phyloP scores from a whole-genome alignment of 495 filamentous ascomycete genomes.

The Penicillium turbatum region DNA sequence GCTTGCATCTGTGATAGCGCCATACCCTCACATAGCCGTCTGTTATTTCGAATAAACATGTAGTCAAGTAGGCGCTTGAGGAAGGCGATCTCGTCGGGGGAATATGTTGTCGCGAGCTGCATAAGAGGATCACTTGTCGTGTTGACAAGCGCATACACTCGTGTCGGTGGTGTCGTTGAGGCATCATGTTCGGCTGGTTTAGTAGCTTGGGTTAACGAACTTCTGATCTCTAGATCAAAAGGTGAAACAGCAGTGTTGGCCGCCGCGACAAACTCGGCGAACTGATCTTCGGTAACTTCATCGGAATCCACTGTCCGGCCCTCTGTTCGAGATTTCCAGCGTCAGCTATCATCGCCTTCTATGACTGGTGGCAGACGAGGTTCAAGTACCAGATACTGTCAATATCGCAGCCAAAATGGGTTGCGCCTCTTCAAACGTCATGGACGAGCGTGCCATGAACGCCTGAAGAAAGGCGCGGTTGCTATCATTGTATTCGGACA shows the following conservation, averaged over 20 bases:
- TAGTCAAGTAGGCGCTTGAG: conserved; percentile 82
- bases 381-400: conserved; percentile 44
- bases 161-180: conserved; percentile 21
- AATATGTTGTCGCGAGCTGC: conserved; percentile 78
- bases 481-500: conserved; percentile 52
- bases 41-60: conserved; percentile 90
- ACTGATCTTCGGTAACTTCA: conserved; percentile 63
- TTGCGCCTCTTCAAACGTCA: conserved; percentile 71
- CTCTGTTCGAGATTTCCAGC: conserved; percentile 25
- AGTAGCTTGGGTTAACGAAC: conserved; percentile 56
- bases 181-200: conserved; percentile 12
- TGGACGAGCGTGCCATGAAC: conserved; percentile 69
- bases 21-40: conserved; percentile 68
- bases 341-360: neutral
- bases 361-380: neutral
- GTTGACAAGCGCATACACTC: conserved; percentile 78
- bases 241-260: conserved; percentile 68
- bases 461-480: conserved; percentile 94
- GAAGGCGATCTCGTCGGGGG: conserved; percentile 83
- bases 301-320: conserved; percentile 41
- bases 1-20: conserved; percentile 75
- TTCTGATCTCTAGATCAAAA: conserved; percentile 84
- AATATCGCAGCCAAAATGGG: conserved; percentile 74
- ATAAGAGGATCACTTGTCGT: conserved; percentile 76
- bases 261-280: conserved; percentile 62